A percentile compares a stretch with the other conserved stretches of the same genome.
phyloP scores from a whole-genome alignment of 148 eudicot genomes.

The Rhododendron mucronatum region DNA sequence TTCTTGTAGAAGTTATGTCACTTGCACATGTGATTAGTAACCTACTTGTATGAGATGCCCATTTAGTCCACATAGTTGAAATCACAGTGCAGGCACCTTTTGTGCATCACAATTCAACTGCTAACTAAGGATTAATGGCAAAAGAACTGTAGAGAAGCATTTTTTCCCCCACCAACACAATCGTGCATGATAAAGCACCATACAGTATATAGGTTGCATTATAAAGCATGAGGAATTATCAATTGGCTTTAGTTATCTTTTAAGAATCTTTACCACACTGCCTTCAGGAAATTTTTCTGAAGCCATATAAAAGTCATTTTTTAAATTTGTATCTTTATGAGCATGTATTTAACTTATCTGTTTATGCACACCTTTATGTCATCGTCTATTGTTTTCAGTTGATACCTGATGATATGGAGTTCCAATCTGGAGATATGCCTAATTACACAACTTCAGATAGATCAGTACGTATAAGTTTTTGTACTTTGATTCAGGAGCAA shows the following conservation, averaged over 20 bases:
- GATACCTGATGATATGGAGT: conserved; percentile 99
- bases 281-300: background rate
- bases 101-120: background rate
- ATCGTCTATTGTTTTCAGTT: conserved; percentile 32
- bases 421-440: conserved; percentile 87
- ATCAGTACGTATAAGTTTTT: conserved; percentile 51
- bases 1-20: background rate
- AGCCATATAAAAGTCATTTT: background rate
- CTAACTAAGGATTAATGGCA: background rate
- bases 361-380: background rate
- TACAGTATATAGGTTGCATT: background rate
- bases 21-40: background rate
- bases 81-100: background rate
- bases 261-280: background rate
- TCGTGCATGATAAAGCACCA: background rate
- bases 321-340: background rate
- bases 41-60: background rate
- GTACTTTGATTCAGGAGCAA: background rate
- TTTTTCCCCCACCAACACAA: background rate
- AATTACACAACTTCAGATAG: conserved; percentile 92
- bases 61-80: background rate
- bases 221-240: background rate
- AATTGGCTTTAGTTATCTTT: background rate
- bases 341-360: background rate
- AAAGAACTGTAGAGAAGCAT: background rate